phyloP scores from a whole-genome alignment of 257 asterid species.

The Nicotiana noctiflora region DNA sequence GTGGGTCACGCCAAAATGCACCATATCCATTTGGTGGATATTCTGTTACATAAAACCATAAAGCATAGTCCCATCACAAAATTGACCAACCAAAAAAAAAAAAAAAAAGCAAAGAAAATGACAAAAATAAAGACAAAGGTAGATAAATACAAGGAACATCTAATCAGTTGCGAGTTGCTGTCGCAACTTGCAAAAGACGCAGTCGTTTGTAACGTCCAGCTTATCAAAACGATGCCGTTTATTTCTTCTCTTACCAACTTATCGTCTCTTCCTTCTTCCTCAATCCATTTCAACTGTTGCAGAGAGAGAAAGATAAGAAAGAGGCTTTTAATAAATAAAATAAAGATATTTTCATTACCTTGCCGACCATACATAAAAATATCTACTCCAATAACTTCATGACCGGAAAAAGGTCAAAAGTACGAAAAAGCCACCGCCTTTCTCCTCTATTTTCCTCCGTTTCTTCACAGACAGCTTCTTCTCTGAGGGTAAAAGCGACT shows the following conservation, averaged over 20 bases:
- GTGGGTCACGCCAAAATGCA: neutral
- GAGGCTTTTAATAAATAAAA: neutral
- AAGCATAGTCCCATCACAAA: neutral
- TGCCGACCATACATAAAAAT: slow-evolving; percentile 6
- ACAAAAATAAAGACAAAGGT: neutral
- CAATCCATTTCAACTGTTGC: slow-evolving; percentile 7
- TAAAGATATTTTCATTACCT: slow-evolving; percentile 9
- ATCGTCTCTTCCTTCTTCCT: slow-evolving; percentile 5
- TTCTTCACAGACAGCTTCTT: neutral
- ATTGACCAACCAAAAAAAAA: neutral
- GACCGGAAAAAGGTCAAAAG: neutral
- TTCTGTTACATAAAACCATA: neutral
- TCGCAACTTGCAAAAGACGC: neutral
- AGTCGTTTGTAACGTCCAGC: too few relatives aligned
- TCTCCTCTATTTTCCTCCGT: neutral
- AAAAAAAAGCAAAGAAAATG: neutral
- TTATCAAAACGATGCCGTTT: too few relatives aligned
- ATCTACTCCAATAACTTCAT: neutral
- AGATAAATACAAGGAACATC: slow-evolving; percentile 1
- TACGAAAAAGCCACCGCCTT: neutral
- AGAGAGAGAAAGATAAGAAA: neutral
- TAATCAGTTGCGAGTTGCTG: neutral
- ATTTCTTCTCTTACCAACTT: neutral
- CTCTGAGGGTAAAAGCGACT: neutral
- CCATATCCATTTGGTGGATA: neutral